Base-by-base conservation (phyloP, 495 filamentous ascomycete genomes). In the Beverwykella pulmonaria region DNA sequence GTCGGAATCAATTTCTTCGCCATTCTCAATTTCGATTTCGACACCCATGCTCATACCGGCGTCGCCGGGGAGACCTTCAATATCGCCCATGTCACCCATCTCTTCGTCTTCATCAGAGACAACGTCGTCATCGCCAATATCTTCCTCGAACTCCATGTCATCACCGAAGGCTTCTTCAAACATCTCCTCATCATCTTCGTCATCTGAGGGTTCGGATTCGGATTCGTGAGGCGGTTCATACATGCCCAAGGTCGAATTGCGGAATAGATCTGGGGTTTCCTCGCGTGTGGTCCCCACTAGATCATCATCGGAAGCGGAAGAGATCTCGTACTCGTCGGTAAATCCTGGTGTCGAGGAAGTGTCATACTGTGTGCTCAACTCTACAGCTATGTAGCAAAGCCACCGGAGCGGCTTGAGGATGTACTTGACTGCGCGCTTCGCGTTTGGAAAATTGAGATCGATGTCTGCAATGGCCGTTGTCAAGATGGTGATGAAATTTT, bases 201-300 rank as follows among this genome's bases (percentile, higher is more conserved):
- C 85, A 68, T 92, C 92, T 58, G 87, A 90, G 62, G 82, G 80
- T 36, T 86, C 85, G 0, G 81, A 81, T 67, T 80, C 83, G 20
- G 88, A 89, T 57, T 90, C 89, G 66, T 91, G 84, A 63, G 86
- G 85, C 65, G 90, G 90, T 73, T 97, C 94, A 62, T 96, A 86
- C 86, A 99, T 92, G 39, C 95, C 95, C 32, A 99, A 82, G 4
- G 95, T 91, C 3, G 94, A 97, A 73, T 98, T 96, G 44, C 94
- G 88, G 78, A 96, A 98, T 8, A 99, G 85, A 79, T 99, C 95
- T 22, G 94, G 94, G 8, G 95, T 98, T 74, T 98, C 93, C 75
- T 98, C 94, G 20, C 95, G 90, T 61, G 92, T 75, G 8, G 69
- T 90, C 30, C 92, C 91, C 32, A 90, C 79, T 56, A 96, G 91